Evolutionary conservation across 352 stramenopile genomes (phyloP), one percentile per base, ranked within the genome.

Genomic region (Albugo laibachii): DNA sequence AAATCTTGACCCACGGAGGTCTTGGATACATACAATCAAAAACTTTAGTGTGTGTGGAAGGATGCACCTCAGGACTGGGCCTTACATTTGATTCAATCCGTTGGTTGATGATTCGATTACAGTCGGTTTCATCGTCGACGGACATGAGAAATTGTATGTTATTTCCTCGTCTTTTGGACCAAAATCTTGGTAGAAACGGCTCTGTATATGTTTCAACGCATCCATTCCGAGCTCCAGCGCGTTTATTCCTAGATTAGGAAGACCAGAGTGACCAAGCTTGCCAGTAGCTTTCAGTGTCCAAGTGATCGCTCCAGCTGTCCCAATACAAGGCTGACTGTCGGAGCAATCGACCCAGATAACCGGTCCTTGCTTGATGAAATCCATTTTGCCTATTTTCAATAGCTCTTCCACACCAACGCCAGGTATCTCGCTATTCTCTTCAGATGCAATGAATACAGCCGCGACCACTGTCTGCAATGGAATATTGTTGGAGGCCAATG

Each of bases 281-380:
- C 85, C 85, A 14, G 68, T 85, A 1, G 80, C 80, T 55, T 94
- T 95, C 11, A 96, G 51, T 35, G 66, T 80, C 85, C 85, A 96
- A 34, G 83, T 87, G 39, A 92, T 74, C 0, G 67, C 65, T 15
- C 82, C 79, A 21, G 81, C 74, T 27, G 85, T 96, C 10, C 85
- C 85, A 41, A 95, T 93, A 61, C 84, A 96, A 13, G 85, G 84
- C 57, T 96, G 80, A 34, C 65, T 88, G 60, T 96, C 85, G 11
- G 82, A 85, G 54, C 77, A 87, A 61, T 96, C 86, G 15, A 96
- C 66, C 86, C 85, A 96, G 45, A 95, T 86, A 24, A 93, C 71
- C 0, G 83, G 84, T 3, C 84, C 81, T 50, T 93, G 89, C 70
- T 94, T 93, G 49, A 96, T 66, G 50, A 92, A 86, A 51, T 96